phyloP scores from a whole-genome alignment of 306 rosid species.

The Myrica gale region DNA sequence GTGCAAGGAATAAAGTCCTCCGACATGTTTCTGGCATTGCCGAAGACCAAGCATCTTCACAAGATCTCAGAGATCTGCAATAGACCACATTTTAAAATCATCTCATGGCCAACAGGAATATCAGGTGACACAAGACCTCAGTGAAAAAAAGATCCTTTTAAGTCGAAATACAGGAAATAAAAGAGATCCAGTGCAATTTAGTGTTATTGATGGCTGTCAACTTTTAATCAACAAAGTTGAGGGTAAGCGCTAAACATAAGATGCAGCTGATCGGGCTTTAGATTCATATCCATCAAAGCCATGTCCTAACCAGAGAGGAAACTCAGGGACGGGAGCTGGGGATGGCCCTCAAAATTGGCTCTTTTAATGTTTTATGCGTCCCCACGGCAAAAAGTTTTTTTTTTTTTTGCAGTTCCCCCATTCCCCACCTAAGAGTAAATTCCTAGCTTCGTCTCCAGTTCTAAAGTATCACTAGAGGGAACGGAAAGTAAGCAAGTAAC shows the following conservation, averaged over 20 bases:
- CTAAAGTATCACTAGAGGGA: background rate
- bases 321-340: too few species aligned
- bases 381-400: too few species aligned
- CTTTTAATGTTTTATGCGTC: too few species aligned
- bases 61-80: constrained; percentile 88
- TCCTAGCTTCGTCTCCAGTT: background rate
- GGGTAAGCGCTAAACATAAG: background rate
- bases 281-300: constrained; percentile 1
- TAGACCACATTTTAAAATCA: constrained; percentile 13
- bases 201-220: background rate
- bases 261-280: constrained; percentile 1
- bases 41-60: constrained; percentile 38
- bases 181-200: background rate
- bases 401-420: too few species aligned
- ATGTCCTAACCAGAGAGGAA: too few species aligned
- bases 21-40: constrained; percentile 25
- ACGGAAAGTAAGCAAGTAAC: constrained; percentile 28
- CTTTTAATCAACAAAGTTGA: background rate
- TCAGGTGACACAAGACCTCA: background rate
- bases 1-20: constrained; percentile 30
- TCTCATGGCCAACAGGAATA: constrained; percentile 22
- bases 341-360: too few species aligned
- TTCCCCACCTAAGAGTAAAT: too few species aligned
- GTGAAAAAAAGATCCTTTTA: background rate
- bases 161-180: background rate